Evolutionary conservation across 768 basidiomycete genomes (phyloP).

Genomic region (Leucocoprinus leucothites): DNA sequence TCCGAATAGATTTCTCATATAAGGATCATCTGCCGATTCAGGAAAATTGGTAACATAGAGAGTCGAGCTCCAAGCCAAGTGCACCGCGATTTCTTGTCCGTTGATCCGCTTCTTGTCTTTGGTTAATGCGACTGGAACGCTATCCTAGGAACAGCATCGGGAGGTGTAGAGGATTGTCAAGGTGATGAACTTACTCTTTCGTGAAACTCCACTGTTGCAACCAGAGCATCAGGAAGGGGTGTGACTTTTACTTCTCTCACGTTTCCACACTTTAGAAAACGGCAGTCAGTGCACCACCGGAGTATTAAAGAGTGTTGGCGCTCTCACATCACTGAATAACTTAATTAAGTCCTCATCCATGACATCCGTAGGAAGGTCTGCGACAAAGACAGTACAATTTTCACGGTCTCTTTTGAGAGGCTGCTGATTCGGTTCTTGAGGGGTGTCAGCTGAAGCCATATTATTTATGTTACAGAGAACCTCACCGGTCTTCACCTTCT

Average conservation of each 20-base stretch:
- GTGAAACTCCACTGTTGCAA: constrained; percentile 89
- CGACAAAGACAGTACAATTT: constrained; percentile 88
- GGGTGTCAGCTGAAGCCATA: background rate
- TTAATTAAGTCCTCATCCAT: constrained; percentile 63
- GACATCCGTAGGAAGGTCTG: constrained; percentile 55
- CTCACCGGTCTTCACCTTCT: constrained; percentile 64
- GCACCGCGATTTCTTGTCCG: constrained; percentile 75
- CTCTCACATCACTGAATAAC: constrained; percentile 81
- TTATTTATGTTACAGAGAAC: background rate
- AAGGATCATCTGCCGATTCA: constrained; percentile 73
- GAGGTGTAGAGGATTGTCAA: background rate
- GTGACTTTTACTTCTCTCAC: constrained; percentile 86
- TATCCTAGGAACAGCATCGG: constrained; percentile 46
- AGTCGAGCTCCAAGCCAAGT: constrained; percentile 92
- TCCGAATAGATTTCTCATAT: constrained; percentile 72
- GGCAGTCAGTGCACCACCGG: background rate
- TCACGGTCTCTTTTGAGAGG: constrained; percentile 90
- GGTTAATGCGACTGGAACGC: constrained; percentile 82
- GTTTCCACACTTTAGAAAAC: constrained; percentile 67
- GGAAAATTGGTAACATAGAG: constrained; percentile 97
- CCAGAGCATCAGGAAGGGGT: constrained; percentile 48
- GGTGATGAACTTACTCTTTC: constrained; percentile 42
- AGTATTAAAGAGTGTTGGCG: background rate
- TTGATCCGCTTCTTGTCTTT: constrained; percentile 91
- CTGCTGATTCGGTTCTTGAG: constrained; percentile 39